Evolutionary conservation across 1,139 yeast genomes (phyloP), one percentile per base, ranked within the genome.

Genomic region (Lodderomyces metapsilosis): DNA sequence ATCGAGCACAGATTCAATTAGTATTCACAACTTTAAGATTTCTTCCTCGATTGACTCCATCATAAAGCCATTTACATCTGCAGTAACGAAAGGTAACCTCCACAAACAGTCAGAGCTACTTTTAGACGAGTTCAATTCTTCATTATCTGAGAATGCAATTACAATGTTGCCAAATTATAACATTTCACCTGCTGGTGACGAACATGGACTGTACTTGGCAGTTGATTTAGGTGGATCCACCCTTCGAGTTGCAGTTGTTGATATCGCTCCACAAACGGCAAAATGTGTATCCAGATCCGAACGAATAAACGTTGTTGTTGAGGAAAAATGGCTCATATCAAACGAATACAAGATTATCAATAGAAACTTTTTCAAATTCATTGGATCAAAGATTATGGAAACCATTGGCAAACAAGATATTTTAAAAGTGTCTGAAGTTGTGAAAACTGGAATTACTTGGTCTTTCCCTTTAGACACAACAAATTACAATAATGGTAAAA

Each of bases 171-270:
- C 80, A 10, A 72, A 74, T 43, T 65, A 58, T 48, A 63, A 69
- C 41, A 62, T 68, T 24, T 50, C 54, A 25, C 77, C 81, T 17
- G 63, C 68, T 1, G 77, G 78, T 3, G 39, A 57, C 2, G 78
- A 74, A 49, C 40, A 37, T 23, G 82, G 82, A 3, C 60, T 61
- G 32, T 73, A 52, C 46, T 59, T 78, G 47, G 76, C 70, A 27
- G 63, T 78, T 22, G 84, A 78, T 51, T 57, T 78, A 42, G 84
- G 84, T 6, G 84, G 84, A 1, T 71, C 79, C 5, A 77, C 82
- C 2, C 58, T 77, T 35, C 61, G 81, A 36, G 62, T 75, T 4
- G 71, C 78, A 1, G 65, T 73, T n/a, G 62, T 77, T n/a, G 56
- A 61, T 30, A 68, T 71, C 32, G 47, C 56, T 4, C 52, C 54